Base-by-base conservation (phyloP, 768 basidiomycete species). In the Gymnopilus junonius region DNA sequence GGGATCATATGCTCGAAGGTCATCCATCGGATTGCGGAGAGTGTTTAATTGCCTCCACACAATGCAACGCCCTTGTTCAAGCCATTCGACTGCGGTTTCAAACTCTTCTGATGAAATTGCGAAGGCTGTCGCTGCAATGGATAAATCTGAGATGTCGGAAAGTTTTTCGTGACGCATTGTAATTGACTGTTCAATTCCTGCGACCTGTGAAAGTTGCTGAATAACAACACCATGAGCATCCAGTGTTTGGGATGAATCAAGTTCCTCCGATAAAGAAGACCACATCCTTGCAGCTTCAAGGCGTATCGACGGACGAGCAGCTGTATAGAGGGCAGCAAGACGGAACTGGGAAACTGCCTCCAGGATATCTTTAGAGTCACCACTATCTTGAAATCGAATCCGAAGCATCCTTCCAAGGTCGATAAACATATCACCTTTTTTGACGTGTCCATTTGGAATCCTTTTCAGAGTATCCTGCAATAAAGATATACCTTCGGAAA, bases 311-410 rank as follows among this genome's bases (percentile, higher is more conserved):
- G 58, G 61, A 8, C 21, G 31, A 8, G 45, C 65, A 31, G 31
- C n/a, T 10, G 34, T 23, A 12, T 45, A 45, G 4, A 17, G 27
- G 15, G 59, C 61, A 10, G 61, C 56, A 0, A 42, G 51, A 14
- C 43, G 43, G 27, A 59, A 58, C n/a, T 42, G 29, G 21, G 37
- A 43, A 6, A 65, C 55, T 3, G 63, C 56, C 12, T 17, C 14
- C 12, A 54, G 42, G 14, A 62, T 48, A 58, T 77, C 75, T 21
- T 32, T 55, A 8, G 62, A 34, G 23, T 69, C 65, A 6, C 63
- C 66, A 15, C 56, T 65, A 53, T 69, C 34, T 54, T 66, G 62
- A 64, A 71, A 77, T 15, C 71, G 69, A 32, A 20, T 42, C 0
- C 15, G 25, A 15, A 73, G 59, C 0, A 62, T 62, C 42, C 34